phyloP scores from a whole-genome alignment of 345 rosid species.

The Eucalyptus caleyi region DNA sequence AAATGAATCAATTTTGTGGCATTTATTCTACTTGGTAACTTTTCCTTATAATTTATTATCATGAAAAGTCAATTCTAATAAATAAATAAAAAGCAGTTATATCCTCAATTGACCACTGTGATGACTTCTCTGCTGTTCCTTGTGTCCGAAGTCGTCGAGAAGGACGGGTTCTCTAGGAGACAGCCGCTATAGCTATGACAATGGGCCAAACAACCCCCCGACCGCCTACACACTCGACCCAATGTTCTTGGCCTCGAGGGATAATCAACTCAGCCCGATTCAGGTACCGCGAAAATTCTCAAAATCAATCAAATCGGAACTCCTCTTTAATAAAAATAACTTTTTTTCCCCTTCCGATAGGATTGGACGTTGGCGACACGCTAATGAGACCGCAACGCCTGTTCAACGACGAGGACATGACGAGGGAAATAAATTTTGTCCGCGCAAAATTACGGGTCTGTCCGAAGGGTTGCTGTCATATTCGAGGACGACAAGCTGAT shows the following conservation, averaged over 20 bases:
- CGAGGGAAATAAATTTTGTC: constrained; percentile 19
- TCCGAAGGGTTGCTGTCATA: constrained; percentile 22
- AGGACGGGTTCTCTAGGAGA: constrained; percentile 19
- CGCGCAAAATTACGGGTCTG: constrained; percentile 19
- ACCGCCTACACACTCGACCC: constrained; percentile 27
- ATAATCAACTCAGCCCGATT: constrained; percentile 36
- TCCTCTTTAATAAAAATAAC: background rate
- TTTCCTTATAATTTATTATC: no score
- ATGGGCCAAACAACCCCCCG: constrained; percentile 23
- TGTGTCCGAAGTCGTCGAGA: background rate
- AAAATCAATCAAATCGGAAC: background rate
- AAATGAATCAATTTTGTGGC: background rate
- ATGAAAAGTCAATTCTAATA: no score
- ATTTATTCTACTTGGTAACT: constrained; percentile 6
- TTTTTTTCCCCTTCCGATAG: background rate
- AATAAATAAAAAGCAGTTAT: background rate
- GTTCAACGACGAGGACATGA: constrained; percentile 19
- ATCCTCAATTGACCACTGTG: background rate
- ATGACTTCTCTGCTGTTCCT: background rate
- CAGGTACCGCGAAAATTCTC: constrained; percentile 3
- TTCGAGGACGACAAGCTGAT: constrained; percentile 15
- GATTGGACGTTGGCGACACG: constrained; percentile 32
- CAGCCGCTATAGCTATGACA: constrained; percentile 8
- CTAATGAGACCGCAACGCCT: constrained; percentile 21
- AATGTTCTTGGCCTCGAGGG: background rate